phyloP scores from a whole-genome alignment of 371 early-diverging fungal genomes.

The Lichtheimia ramosa region DNA sequence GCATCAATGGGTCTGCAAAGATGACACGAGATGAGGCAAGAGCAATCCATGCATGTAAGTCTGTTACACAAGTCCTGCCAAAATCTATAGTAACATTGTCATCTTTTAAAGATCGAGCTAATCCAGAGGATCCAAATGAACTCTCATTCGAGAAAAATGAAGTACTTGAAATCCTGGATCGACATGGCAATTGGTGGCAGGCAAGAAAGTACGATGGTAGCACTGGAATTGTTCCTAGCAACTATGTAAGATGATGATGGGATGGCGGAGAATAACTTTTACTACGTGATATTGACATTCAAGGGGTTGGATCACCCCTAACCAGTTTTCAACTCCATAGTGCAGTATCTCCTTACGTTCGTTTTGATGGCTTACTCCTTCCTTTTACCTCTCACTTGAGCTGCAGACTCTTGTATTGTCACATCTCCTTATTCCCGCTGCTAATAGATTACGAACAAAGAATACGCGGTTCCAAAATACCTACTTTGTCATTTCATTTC shows the following conservation, averaged over 20 bases:
- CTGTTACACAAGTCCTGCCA: no score
- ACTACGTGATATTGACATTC: neutral
- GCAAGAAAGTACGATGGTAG: slow-evolving; percentile 79
- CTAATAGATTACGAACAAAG: no score
- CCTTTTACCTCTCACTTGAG: no score
- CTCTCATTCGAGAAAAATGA: slow-evolving; percentile 86
- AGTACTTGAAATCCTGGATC: slow-evolving; percentile 80
- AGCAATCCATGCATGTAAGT: slow-evolving; percentile 9
- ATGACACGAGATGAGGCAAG: slow-evolving; percentile 1
- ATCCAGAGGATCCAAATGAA: slow-evolving; percentile 89
- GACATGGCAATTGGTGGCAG: slow-evolving; percentile 96
- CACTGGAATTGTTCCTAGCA: slow-evolving; percentile 92
- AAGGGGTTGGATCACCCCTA: neutral
- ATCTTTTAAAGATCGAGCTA: slow-evolving; percentile 62
- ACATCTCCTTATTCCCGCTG: no score
- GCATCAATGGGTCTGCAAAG: neutral
- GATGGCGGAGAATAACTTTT: no score
- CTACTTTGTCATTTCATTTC: no score
- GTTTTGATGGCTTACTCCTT: no score
- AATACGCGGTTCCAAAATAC: no score
- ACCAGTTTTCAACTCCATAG: slow-evolving; percentile 1
- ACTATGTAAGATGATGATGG: slow-evolving; percentile 60
- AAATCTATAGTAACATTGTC: neutral
- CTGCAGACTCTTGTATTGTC: no score
- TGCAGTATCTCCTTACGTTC: neutral